Conservation (phyloP, 1,284 basidiomycete species). For the Papiliotrema flavescens region DNA sequence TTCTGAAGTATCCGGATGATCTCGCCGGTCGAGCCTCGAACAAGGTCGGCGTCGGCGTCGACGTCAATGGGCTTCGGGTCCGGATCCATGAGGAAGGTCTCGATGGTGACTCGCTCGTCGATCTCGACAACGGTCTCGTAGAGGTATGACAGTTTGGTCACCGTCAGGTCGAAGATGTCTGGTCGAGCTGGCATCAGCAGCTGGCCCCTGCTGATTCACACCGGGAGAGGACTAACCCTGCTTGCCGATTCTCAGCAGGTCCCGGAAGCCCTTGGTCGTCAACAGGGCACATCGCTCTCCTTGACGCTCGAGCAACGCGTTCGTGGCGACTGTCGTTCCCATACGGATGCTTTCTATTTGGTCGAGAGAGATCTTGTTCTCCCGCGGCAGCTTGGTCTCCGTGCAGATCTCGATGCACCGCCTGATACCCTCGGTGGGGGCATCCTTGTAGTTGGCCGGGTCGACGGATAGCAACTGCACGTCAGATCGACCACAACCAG, state of each 20-base stretch:
- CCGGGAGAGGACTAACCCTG: conserved; percentile 55
- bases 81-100: conserved; percentile 15
- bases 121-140: conserved; percentile 52
- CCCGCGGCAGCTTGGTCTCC: conserved; percentile 50
- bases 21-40: conserved; percentile 17
- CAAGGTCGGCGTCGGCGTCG: neutral
- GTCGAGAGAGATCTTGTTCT: conserved; percentile 47
- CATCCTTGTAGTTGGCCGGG: conserved; percentile 82
- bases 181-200: conserved; percentile 64
- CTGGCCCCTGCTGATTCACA: too few relatives aligned
- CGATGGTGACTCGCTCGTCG: conserved; percentile 50
- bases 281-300: conserved; percentile 86
- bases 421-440: conserved; percentile 76
- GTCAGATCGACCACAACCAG: conserved; percentile 32
- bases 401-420: too few relatives aligned
- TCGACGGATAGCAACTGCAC: conserved; percentile 75
- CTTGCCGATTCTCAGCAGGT: conserved; percentile 68
- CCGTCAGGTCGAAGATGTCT: conserved; percentile 76
- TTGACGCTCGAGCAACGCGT: conserved; percentile 89
- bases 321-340: conserved; percentile 60
- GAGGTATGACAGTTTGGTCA: conserved; percentile 63
- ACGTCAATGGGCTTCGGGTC: too few relatives aligned
- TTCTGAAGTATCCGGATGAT: too few relatives aligned
- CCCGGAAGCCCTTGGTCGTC: conserved; percentile 87
- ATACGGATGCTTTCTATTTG: conserved; percentile 37